phyloP scores from a whole-genome alignment of 1,284 basidiomycete species.

The Schizopora paradoxa region DNA sequence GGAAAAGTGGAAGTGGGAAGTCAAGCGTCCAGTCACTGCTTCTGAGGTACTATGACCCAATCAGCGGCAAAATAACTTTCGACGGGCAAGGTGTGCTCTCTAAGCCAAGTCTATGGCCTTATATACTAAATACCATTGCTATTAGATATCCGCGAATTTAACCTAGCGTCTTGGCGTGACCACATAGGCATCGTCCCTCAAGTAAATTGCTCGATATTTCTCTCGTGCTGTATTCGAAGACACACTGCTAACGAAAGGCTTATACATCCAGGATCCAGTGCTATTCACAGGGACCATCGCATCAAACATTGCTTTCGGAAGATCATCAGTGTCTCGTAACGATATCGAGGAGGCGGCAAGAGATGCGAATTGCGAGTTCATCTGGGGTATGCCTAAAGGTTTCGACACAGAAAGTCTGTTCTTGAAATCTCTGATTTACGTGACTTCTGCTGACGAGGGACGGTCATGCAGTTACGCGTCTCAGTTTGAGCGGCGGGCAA shows the following conservation, averaged over 20 bases:
- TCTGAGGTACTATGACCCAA: constrained; percentile 90
- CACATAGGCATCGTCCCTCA: constrained; percentile 87
- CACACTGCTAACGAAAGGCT: not conserved
- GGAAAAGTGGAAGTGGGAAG: constrained; percentile 87
- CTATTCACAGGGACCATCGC: constrained; percentile 86
- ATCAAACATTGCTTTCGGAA: constrained; percentile 91
- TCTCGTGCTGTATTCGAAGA: too few species aligned
- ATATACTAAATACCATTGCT: constrained; percentile 1
- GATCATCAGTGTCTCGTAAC: constrained; percentile 64
- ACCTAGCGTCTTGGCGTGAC: constrained; percentile 78
- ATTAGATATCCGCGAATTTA: constrained; percentile 78
- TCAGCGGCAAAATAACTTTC: constrained; percentile 74
- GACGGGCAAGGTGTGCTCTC: constrained; percentile 72
- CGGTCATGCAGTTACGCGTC: constrained; percentile 51
- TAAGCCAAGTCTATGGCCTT: constrained; percentile 6
- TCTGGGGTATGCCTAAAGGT: constrained; percentile 85
- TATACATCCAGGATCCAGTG: constrained; percentile 54
- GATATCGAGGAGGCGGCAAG: constrained; percentile 86
- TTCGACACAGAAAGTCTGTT: constrained; percentile 68
- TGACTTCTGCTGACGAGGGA: constrained; percentile 21
- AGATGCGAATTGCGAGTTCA: constrained; percentile 93
- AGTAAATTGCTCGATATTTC: constrained; percentile 27
- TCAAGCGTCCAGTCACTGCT: constrained; percentile 87
- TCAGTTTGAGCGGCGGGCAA: constrained; percentile 72
- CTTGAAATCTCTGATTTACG: constrained; percentile 36